These are phyloP conservation scores for Pichia sp. DNA, from an alignment of 1,139 yeast genomes.

Conservation along the genomic window DNA sequence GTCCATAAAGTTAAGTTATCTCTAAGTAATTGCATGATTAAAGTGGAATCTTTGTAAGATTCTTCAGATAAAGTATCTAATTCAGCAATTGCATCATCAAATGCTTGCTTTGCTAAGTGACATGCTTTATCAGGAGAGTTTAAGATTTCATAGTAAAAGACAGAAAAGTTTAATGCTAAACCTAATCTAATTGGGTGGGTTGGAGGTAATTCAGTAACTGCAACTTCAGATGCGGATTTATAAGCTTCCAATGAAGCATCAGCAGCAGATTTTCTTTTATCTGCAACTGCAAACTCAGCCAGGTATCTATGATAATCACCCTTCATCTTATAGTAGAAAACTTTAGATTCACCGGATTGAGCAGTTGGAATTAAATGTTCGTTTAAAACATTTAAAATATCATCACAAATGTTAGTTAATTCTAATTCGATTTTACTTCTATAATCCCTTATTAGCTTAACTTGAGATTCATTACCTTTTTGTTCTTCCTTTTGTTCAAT, in stretches of 20 bases:
- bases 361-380: slow-evolving; percentile 91
- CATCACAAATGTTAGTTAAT: slow-evolving; percentile 90
- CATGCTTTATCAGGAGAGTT: slow-evolving; percentile 98
- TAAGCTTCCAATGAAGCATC: slow-evolving; percentile 90
- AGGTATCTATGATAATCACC: slow-evolving; percentile 99
- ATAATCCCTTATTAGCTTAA: slow-evolving; percentile 83
- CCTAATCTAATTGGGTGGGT: slow-evolving; percentile 99
- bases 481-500: slow-evolving; percentile 98
- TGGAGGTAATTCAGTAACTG: slow-evolving; percentile 94
- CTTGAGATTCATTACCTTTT: slow-evolving; percentile 88
- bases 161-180: slow-evolving; percentile 95
- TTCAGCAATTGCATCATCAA: slow-evolving; percentile 98
- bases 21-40: slow-evolving; percentile 97
- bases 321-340: slow-evolving; percentile 98
- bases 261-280: slow-evolving; percentile 89
- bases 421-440: slow-evolving; percentile 93
- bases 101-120: slow-evolving; percentile 97
- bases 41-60: slow-evolving; percentile 95
- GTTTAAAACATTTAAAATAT: slow-evolving; percentile 80
- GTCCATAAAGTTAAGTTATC: slow-evolving; percentile 99
- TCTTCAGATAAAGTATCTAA: slow-evolving; percentile 96
- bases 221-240: slow-evolving; percentile 93
- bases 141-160: slow-evolving; percentile 95
- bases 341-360: slow-evolving; percentile 95
- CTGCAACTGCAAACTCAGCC: slow-evolving; percentile 92